A percentile compares a stretch with the other conserved stretches of the same genome.
phyloP scores from a whole-genome alignment of 2,329 filamentous ascomycete species.

The Mollisia scopiformis region DNA sequence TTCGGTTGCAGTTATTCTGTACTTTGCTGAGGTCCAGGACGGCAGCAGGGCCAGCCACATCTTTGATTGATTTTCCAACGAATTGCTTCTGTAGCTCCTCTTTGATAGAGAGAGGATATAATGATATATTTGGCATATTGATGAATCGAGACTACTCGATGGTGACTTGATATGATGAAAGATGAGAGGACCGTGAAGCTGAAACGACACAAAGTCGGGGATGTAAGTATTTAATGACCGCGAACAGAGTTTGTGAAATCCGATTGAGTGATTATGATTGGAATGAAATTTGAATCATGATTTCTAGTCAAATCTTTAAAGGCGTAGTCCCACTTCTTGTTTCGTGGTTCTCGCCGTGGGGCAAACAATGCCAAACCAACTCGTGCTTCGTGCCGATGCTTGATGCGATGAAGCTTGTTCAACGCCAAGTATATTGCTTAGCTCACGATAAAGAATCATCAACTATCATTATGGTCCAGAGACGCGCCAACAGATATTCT shows the following conservation, averaged over 20 bases:
- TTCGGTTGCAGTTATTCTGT: slow-evolving; percentile 68
- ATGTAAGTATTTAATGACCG: neutral
- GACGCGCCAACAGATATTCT: too few relatives aligned
- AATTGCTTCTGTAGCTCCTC: slow-evolving; percentile 46
- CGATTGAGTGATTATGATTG: neutral
- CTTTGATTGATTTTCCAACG: slow-evolving; percentile 60
- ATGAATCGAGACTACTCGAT: slow-evolving; percentile 2
- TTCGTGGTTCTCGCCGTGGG: neutral
- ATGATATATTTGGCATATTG: slow-evolving; percentile 29
- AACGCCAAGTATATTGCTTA: too few relatives aligned
- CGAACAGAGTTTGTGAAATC: neutral
- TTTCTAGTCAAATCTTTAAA: neutral
- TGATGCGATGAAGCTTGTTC: too few relatives aligned
- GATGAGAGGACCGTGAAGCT: neutral
- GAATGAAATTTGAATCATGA: neutral
- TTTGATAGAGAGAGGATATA: slow-evolving; percentile 37
- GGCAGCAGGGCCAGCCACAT: slow-evolving; percentile 67
- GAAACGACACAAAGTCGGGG: neutral
- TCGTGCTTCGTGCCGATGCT: neutral
- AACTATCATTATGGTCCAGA: too few relatives aligned
- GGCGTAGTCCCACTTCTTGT: neutral
- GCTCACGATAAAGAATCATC: too few relatives aligned
- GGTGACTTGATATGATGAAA: neutral
- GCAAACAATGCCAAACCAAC: neutral
- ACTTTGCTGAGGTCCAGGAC: slow-evolving; percentile 71